Evolutionary conservation across 2,329 filamentous ascomycete species (phyloP).

Genomic region (Cordyceps militaris): DNA sequence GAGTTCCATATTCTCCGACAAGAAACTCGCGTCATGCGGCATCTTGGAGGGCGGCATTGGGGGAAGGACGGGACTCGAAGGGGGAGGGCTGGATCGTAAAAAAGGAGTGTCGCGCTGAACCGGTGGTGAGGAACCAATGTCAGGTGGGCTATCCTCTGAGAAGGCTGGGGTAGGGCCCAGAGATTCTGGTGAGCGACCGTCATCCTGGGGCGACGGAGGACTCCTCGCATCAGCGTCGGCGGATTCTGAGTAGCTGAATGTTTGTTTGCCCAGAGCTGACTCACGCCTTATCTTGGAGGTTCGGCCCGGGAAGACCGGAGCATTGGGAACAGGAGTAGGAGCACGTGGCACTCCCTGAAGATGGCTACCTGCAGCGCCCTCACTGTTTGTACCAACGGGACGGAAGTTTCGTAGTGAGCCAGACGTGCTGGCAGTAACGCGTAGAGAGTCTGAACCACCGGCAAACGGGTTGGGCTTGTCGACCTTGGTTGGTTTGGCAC

Average conservation of each 20-base stretch:
- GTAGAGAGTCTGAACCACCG: slow-evolving; percentile 67
- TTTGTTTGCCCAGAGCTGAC: slow-evolving; percentile 50
- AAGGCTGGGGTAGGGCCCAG: slow-evolving; percentile 44
- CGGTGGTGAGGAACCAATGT: slow-evolving; percentile 86
- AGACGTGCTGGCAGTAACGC: slow-evolving; percentile 85
- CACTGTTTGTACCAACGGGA: slow-evolving; percentile 53
- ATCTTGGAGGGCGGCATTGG: slow-evolving; percentile 55
- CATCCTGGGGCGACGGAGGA: slow-evolving; percentile 40
- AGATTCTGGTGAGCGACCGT: slow-evolving; percentile 49
- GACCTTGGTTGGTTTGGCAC: slow-evolving; percentile 69
- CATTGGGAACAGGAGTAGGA: slow-evolving; percentile 65
- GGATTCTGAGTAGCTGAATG: slow-evolving; percentile 42
- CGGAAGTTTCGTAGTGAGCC: slow-evolving; percentile 80
- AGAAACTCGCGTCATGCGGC: slow-evolving; percentile 71
- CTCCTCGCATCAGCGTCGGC: slow-evolving; percentile 26
- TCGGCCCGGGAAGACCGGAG: slow-evolving; percentile 28
- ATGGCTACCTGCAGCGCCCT: slow-evolving; percentile 40
- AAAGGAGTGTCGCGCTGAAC: slow-evolving; percentile 57
- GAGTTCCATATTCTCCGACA: slow-evolving; percentile 64
- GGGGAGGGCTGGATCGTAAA: slow-evolving; percentile 53
- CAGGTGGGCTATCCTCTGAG: slow-evolving; percentile 63
- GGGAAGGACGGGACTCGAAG: slow-evolving; percentile 73
- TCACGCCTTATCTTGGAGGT: slow-evolving; percentile 48
- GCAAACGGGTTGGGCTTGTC: slow-evolving; percentile 68
- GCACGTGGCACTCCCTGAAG: slow-evolving; percentile 68